Percentiles rank a stretch among this genome's conserved stretches.
Evolutionary conservation across 2,329 filamentous ascomycete species (phyloP).

Genomic region (Paecilomyces formosus): DNA sequence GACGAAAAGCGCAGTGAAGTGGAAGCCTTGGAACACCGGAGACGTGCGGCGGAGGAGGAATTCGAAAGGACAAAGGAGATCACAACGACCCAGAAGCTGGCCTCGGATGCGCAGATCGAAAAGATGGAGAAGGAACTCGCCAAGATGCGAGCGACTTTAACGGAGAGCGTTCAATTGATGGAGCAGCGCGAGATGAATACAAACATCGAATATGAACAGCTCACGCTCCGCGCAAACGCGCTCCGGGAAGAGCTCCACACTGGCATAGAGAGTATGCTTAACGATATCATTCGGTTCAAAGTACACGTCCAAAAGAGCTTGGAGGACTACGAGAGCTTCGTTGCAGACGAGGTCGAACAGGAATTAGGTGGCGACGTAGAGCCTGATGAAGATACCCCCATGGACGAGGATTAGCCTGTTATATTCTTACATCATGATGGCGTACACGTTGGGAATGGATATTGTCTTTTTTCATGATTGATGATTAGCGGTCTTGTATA

Average conservation of each 20-base stretch:
- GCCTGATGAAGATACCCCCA: conserved; percentile 20
- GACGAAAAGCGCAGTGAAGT: conserved; percentile 93
- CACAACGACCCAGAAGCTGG: conserved; percentile 78
- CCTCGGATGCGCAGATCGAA: conserved; percentile 88
- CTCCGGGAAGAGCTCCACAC: conserved; percentile 97
- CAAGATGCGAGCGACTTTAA: conserved; percentile 76
- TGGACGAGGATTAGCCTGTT: conserved; percentile 4
- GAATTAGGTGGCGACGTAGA: conserved; percentile 62
- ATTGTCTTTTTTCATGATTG: conserved; percentile 3
- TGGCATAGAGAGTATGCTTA: conserved; percentile 89
- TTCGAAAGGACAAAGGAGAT: conserved; percentile 90
- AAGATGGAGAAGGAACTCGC: conserved; percentile 98
- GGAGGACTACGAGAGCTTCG: conserved; percentile 90
- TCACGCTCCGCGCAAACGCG: conserved; percentile 74
- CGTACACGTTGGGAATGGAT: not conserved
- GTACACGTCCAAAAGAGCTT: conserved; percentile 89
- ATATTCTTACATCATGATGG: not conserved
- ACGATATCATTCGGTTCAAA: conserved; percentile 98
- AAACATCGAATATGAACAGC: conserved; percentile 90
- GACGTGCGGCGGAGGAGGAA: conserved; percentile 82
- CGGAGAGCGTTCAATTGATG: conserved; percentile 82
- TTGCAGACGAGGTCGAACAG: conserved; percentile 85
- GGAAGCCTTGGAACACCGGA: conserved; percentile 80
- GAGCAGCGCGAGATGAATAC: conserved; percentile 95
- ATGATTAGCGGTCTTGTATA: conserved; percentile 2